Evolutionary conservation across 2,329 filamentous ascomycete species (phyloP), one percentile per base, ranked within the genome.

Genomic region (Calonectria crousiana): DNA sequence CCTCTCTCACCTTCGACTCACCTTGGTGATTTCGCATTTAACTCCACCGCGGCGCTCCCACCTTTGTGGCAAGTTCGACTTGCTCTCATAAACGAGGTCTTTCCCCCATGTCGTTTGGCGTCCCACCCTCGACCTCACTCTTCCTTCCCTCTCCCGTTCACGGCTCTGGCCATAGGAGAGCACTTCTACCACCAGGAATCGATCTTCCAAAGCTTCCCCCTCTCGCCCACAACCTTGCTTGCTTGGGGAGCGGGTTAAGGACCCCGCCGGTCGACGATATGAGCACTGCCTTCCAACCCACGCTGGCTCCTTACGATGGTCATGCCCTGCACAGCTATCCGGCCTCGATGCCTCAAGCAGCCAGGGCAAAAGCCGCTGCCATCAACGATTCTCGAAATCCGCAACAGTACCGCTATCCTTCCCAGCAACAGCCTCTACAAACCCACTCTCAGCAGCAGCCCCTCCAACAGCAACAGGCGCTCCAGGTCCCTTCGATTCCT

Each of bases 251-350:
- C 81, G 88, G 89, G 74, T 86, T 90, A 78, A 85, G 84, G 80
- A 90, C 88, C 73, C 89, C 89, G 67, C 89, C 88, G 51, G 82
- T 84, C 77, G 89, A 90, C 84, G 85, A 86, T 74, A 88, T 91
- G 90, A 89, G 86, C 77, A 84, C 88, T 75, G 84, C 87, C n/a
- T 90, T 90, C 77, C 88, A 89, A 66, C 84, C 86, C 16, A 83
- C 86, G 69, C 84, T 88, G 78, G 84, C 86, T 73, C 85, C 85
- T 67, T 90, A 89, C 81, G 86, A 88, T 51, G 84, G 81, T 76
- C 86, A 89, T 84, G 83, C 84, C 49, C 79, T 88, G 49, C 83
- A 85, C 73, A 83, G 83, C 52, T 88, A 88, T 69, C 82, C 85
- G 28, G 76, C 81, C 28, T 71, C 81, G 44, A 74, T 85, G 26